Conservation (phyloP, 148 eudicot genomes). For the Diospyros lotus region DNA sequence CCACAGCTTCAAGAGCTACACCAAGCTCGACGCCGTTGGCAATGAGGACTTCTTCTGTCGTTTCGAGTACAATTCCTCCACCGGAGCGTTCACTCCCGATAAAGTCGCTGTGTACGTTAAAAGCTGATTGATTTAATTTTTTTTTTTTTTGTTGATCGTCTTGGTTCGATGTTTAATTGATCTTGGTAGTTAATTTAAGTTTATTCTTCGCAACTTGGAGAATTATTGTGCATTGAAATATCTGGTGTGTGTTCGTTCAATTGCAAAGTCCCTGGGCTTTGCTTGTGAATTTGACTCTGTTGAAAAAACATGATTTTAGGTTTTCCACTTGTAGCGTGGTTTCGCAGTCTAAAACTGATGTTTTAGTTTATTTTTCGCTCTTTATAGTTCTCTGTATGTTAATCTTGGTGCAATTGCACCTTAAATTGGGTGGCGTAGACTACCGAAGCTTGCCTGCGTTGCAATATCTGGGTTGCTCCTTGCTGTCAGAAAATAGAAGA, state of each 20-base stretch:
- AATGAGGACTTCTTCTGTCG: conserved; percentile 73
- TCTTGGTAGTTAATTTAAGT: background rate
- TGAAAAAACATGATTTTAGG: background rate
- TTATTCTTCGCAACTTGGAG: background rate
- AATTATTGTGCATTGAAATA: background rate
- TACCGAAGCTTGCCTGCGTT: no score
- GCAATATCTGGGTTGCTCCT: no score
- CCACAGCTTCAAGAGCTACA: conserved; percentile 54
- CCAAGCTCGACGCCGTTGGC: conserved; percentile 64
- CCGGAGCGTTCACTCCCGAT: conserved; percentile 64
- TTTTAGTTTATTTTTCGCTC: background rate
- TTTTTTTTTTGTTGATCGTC: background rate
- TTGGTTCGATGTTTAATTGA: background rate
- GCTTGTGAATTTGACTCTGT: background rate
- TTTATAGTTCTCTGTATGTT: background rate
- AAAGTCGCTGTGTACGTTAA: conserved; percentile 53
- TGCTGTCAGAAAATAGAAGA: no score
- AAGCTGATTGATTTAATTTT: background rate
- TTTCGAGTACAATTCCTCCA: conserved; percentile 56
- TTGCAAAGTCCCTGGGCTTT: background rate
- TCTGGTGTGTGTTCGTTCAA: background rate
- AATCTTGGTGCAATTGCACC: background rate
- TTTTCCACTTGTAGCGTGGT: background rate
- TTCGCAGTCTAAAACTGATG: background rate
- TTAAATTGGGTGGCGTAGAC: no score